Evolutionary conservation across 306 rosid species (phyloP), one percentile per base, ranked within the genome.

Genomic region (Trifolium dubium): DNA sequence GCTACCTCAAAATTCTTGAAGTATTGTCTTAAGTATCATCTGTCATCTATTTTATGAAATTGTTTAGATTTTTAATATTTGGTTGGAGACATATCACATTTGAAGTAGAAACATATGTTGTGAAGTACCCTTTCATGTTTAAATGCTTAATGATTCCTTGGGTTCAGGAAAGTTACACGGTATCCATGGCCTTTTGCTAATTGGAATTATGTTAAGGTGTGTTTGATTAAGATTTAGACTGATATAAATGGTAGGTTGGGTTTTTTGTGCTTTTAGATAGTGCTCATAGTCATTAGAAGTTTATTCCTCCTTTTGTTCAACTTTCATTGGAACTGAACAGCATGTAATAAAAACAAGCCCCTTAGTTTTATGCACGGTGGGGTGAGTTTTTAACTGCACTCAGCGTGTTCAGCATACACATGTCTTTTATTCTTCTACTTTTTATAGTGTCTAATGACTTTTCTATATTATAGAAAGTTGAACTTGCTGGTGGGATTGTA

Each of bases 241-340:
- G 44, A 53, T 12, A 2, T n/a, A n/a, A 14, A n/a, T 23, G 56
- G 8, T 8, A 46, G 31, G 30, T 64, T 3, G n/a, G 37, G 28
- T 35, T 28, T 67, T 55, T 76, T 15, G n/a, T 67, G 74, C 61
- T 11, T 55, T 18, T 67, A 31, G 17, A 54, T 56, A 56, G 60
- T 6, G 8, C 6, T 66, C 43, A 41, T 50, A 35, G 11, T 66
- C 43, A 41, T 50, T 19, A 10, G 78, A 60, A 4, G 55, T 75
- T 50, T 50, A 64, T 64, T 64, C 14, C 41, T 68, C 72, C 18
- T 4, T 34, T 47, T 62, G 15, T 49, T 34, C 15, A 43, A 17
- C 13, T 49, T 23, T 5, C 11, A 30, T 37, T 53, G 64, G 35
- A 6, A 10, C 29, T 53, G 65, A 53, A 29, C 58, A n/a, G 7